phyloP scores from a whole-genome alignment of 2,329 filamentous ascomycete species.

The Nemania sp. region DNA sequence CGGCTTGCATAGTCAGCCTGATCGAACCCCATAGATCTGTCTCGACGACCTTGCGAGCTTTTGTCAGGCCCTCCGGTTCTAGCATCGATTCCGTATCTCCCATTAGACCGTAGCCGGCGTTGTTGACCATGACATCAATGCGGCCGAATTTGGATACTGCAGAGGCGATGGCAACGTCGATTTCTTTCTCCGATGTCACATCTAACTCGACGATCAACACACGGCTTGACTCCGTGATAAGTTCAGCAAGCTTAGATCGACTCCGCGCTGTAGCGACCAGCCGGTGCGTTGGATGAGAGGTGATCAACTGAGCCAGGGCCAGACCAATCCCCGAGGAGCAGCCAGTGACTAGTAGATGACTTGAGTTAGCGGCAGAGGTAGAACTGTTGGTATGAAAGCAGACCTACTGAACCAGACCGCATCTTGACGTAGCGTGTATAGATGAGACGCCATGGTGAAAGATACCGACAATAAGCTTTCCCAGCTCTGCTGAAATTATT shows the following conservation, averaged over 20 bases:
- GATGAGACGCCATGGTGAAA: too few relatives aligned
- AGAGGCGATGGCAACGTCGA: slow-evolving; percentile 41
- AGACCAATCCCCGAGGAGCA: slow-evolving; percentile 27
- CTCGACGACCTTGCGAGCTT: slow-evolving; percentile 43
- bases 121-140: slow-evolving; percentile 42
- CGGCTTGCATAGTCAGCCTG: slow-evolving; percentile 42
- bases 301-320: slow-evolving; percentile 31
- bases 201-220: slow-evolving; percentile 52
- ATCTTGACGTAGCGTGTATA: slow-evolving; percentile 33
- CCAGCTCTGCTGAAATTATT: too few relatives aligned
- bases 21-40: slow-evolving; percentile 50
- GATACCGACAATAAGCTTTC: too few relatives aligned
- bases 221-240: slow-evolving; percentile 41
- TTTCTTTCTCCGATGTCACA: slow-evolving; percentile 46
- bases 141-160: slow-evolving; percentile 42
- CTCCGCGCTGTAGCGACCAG: slow-evolving; percentile 45
- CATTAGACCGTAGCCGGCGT: slow-evolving; percentile 37
- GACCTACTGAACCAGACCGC: slow-evolving; percentile 38
- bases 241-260: slow-evolving; percentile 42
- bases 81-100: slow-evolving; percentile 40
- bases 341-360: slow-evolving; percentile 8
- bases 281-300: slow-evolving; percentile 33
- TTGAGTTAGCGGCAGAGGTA: background rate
- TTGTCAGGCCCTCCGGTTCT: slow-evolving; percentile 33
- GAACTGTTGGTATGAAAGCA: background rate